Percentiles rank a stretch among this genome's conserved stretches.
Conservation (phyloP, 2,329 filamentous ascomycete species). For the Xylariaceae sp. region DNA sequence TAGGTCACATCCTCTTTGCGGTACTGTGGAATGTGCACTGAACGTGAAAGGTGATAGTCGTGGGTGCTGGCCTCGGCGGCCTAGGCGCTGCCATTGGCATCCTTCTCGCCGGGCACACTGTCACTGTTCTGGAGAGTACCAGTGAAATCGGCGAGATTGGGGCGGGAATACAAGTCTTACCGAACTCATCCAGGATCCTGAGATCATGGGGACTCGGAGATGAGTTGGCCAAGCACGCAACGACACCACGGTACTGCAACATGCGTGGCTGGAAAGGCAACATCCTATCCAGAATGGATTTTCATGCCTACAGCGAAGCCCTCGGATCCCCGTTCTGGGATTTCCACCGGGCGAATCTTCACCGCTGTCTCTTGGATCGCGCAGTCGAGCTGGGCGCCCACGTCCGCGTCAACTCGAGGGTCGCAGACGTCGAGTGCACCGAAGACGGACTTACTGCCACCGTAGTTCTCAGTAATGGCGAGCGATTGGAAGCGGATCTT, state of each 20-base stretch:
- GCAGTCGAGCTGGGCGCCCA: conserved; percentile 43
- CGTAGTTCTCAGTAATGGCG: conserved; percentile 34
- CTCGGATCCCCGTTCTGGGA: conserved; percentile 45
- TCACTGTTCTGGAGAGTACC: conserved; percentile 44
- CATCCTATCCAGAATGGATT: conserved; percentile 42
- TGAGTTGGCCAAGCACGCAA: conserved; percentile 34
- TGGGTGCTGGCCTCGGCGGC: conserved; percentile 54
- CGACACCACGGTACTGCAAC: conserved; percentile 38
- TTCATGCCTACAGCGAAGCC: conserved; percentile 32
- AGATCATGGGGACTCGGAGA: conserved; percentile 45
- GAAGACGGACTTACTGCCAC: conserved; percentile 30
- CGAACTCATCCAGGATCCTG: conserved; percentile 42
- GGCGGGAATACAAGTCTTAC: conserved; percentile 47
- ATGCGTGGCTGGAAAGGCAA: conserved; percentile 52
- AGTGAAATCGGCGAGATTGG: conserved; percentile 42
- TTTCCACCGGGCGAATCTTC: conserved; percentile 51
- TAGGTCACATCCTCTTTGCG: background rate
- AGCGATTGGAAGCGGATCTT: conserved; percentile 34
- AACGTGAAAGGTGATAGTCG: conserved; percentile 38
- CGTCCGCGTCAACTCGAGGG: conserved; percentile 39
- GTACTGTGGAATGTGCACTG: background rate
- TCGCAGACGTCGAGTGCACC: conserved; percentile 36
- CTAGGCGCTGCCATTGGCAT: conserved; percentile 46
- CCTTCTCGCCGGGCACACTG: conserved; percentile 40
- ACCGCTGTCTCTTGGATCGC: conserved; percentile 41